Percentiles rank a stretch among this genome's conserved stretches.
phyloP scores from a whole-genome alignment of 441 rosid genomes.

The Erysimum cheiri region DNA sequence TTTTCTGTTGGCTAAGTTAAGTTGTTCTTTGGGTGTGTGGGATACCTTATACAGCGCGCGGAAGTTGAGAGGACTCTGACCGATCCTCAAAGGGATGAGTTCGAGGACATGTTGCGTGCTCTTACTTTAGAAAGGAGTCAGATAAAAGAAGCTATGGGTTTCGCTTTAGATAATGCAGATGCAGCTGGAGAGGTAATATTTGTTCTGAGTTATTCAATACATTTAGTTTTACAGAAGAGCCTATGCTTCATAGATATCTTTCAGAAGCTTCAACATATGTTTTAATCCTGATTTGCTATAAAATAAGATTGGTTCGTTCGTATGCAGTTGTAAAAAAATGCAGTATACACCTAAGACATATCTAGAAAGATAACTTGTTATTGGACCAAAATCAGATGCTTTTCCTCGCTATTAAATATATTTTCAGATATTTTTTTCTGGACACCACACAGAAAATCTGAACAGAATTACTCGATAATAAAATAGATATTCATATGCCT shows the following conservation, averaged over 20 bases:
- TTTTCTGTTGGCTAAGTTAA: neutral
- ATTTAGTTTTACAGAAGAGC: slow-evolving; percentile 15
- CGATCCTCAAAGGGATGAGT: slow-evolving; percentile 57
- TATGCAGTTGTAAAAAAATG: slow-evolving; percentile 26
- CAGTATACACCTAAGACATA: neutral
- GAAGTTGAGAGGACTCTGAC: slow-evolving; percentile 88
- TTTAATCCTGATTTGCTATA: neutral
- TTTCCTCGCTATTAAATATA: neutral
- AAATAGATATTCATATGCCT: slow-evolving; percentile 8
- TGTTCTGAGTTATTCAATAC: slow-evolving; percentile 15
- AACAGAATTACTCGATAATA: slow-evolving; percentile 2
- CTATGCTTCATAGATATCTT: slow-evolving; percentile 13
- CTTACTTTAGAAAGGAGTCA: slow-evolving; percentile 85
- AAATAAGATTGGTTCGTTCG: neutral
- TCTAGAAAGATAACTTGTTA: slow-evolving; percentile 1
- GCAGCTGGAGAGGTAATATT: slow-evolving; percentile 96
- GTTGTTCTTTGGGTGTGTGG: slow-evolving; percentile 24
- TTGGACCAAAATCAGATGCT: slow-evolving; percentile 8
- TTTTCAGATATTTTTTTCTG: neutral
- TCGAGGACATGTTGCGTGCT: slow-evolving; percentile 45
- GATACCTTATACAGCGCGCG: slow-evolving; percentile 64
- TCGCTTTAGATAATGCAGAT: slow-evolving; percentile 94
- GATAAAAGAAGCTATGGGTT: slow-evolving; percentile 54
- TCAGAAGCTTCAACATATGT: slow-evolving; percentile 22
- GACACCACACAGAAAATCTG: slow-evolving; percentile 13